Evolutionary conservation across 495 filamentous ascomycete genomes (phyloP).

Genomic region (Xanthoparmelia taractica): DNA sequence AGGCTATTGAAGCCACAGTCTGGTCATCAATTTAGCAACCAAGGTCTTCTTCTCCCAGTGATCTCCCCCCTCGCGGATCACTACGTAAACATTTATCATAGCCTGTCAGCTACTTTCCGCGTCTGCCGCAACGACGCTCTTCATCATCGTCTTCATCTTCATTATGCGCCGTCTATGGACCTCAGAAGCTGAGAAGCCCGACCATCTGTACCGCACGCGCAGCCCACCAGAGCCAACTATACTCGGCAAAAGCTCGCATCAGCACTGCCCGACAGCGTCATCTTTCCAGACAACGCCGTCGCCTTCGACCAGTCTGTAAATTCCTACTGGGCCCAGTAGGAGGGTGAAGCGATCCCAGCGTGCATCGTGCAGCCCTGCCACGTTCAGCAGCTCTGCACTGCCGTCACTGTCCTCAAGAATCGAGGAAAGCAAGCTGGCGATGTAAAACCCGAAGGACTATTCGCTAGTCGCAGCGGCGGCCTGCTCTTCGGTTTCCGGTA

Average conservation of each 20-base stretch:
- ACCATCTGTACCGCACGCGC: slow-evolving; percentile 7
- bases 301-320: slow-evolving; percentile 27
- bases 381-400: slow-evolving; percentile 27
- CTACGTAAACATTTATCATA: slow-evolving; percentile 2
- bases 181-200: slow-evolving; percentile 1
- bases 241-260: slow-evolving; percentile 22
- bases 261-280: slow-evolving; percentile 24
- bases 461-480: slow-evolving; percentile 25
- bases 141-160: slow-evolving; percentile 11
- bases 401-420: slow-evolving; percentile 25
- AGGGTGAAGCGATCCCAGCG: slow-evolving; percentile 28
- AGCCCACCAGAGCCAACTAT: slow-evolving; percentile 13
- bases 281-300: slow-evolving; percentile 22
- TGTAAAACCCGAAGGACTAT: slow-evolving; percentile 10
- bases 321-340: slow-evolving; percentile 33
- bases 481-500: slow-evolving; percentile 27
- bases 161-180: slow-evolving; percentile 17
- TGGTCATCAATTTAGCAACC: too few relatives aligned
- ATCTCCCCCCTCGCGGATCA: background rate
- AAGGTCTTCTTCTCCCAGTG: too few relatives aligned
- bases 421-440: slow-evolving; percentile 13
- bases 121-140: slow-evolving; percentile 12
- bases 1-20: too few relatives aligned
- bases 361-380: slow-evolving; percentile 29
- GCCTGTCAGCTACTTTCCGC: slow-evolving; percentile 10